phyloP scores from a whole-genome alignment of 768 basidiomycete genomes.

The Amyloporia xantha region DNA sequence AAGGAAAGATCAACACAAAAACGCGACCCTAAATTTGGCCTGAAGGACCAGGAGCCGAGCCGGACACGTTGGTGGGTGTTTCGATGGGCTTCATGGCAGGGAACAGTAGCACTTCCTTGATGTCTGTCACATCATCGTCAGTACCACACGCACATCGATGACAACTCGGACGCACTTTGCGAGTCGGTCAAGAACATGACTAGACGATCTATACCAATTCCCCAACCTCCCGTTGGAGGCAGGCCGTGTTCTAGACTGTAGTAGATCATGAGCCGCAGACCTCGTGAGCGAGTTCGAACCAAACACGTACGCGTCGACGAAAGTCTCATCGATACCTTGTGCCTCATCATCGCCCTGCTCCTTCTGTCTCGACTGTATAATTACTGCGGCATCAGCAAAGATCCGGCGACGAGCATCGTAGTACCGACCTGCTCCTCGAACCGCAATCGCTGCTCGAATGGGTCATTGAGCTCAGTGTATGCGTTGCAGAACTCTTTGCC shows the following conservation, averaged over 20 bases:
- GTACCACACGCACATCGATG: neutral
- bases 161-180: constrained; percentile 51
- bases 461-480: constrained; percentile 99
- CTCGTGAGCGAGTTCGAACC: neutral
- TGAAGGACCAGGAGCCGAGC: constrained; percentile 25
- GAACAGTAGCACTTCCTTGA: constrained; percentile 96
- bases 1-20: neutral
- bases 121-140: constrained; percentile 46
- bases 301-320: constrained; percentile 76
- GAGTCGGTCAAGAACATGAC: constrained; percentile 99
- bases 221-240: constrained; percentile 97
- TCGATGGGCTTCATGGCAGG: constrained; percentile 93
- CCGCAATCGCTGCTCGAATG: constrained; percentile 89
- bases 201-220: constrained; percentile 89
- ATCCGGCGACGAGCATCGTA: no score
- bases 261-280: constrained; percentile 6
- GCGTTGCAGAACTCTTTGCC: constrained; percentile 99
- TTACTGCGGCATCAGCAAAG: no score
- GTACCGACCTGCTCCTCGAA: constrained; percentile 83
- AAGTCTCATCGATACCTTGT: constrained; percentile 94
- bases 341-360: constrained; percentile 97
- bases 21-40: constrained; percentile 21
- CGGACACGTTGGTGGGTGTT: constrained; percentile 30
- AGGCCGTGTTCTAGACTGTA: constrained; percentile 90
- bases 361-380: constrained; percentile 81